Conservation (phyloP, 192 early-diverging fungal species). For the Coemansia sp. region DNA sequence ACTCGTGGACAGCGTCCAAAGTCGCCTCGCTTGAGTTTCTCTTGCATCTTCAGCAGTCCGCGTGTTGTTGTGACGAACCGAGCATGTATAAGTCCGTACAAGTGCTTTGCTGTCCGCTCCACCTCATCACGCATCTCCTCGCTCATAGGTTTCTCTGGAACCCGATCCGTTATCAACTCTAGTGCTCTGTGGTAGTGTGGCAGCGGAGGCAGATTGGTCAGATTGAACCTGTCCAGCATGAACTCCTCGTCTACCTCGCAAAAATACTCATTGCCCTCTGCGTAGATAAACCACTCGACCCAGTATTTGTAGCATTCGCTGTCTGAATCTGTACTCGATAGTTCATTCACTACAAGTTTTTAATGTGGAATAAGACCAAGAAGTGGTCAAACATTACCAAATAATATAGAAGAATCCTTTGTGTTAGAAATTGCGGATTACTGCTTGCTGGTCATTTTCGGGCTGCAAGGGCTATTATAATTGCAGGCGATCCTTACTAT, state of each 20-base stretch:
- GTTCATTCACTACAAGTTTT: constrained; percentile 38
- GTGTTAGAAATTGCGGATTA: neutral
- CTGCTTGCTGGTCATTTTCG: neutral
- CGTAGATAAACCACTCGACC: constrained; percentile 92
- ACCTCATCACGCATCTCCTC: constrained; percentile 76
- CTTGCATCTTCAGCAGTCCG: constrained; percentile 92
- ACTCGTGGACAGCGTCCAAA: constrained; percentile 98
- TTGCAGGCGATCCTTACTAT: neutral
- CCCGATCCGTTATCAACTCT: constrained; percentile 84
- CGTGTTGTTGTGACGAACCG: constrained; percentile 91
- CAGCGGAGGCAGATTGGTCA: constrained; percentile 88
- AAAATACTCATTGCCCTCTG: constrained; percentile 96
- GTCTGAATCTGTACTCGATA: constrained; percentile 44
- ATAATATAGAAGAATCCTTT: neutral
- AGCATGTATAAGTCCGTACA: constrained; percentile 98
- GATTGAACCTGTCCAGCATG: constrained; percentile 95
- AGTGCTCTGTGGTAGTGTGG: constrained; percentile 86
- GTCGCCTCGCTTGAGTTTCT: constrained; percentile 91
- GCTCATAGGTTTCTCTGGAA: constrained; percentile 37
- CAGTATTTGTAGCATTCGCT: constrained; percentile 67
- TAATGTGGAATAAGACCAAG: neutral
- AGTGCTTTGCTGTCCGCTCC: constrained; percentile 82
- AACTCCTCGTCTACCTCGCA: constrained; percentile 99
- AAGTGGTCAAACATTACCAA: neutral
- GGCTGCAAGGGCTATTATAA: neutral